Conservation (phyloP, 225 moss, liverwort and hornwort species). For the Sphagnum contortum region DNA sequence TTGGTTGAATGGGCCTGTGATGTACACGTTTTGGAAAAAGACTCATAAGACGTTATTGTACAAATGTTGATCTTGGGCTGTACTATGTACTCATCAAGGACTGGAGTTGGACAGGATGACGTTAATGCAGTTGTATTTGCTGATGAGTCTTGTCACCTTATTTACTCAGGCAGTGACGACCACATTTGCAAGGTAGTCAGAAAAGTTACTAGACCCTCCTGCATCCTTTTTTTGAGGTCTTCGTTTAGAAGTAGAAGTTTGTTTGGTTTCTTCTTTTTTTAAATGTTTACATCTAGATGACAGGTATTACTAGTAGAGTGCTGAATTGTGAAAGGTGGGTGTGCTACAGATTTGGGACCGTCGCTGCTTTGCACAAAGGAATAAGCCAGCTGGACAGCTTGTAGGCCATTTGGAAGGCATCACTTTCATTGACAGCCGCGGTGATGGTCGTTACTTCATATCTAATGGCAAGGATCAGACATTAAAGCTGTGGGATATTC, state of each 20-base stretch:
- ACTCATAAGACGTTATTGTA: no score
- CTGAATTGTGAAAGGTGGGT: neutral
- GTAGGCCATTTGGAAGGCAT: constrained; percentile 94
- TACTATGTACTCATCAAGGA: no score
- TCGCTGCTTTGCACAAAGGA: constrained; percentile 40
- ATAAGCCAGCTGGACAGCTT: constrained; percentile 47
- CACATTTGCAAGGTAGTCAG: constrained; percentile 59
- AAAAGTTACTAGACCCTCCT: neutral
- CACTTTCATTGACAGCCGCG: constrained; percentile 73
- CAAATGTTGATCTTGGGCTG: no score
- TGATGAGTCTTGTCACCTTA: constrained; percentile 65
- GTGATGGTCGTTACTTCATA: constrained; percentile 84
- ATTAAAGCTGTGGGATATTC: constrained; percentile 90
- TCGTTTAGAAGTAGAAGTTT: no score
- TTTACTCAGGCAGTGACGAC: constrained; percentile 95
- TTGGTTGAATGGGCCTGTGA: neutral
- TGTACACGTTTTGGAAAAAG: no score
- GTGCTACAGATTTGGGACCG: constrained; percentile 75
- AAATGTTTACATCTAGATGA: no score
- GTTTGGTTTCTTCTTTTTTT: no score
- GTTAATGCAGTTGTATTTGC: constrained; percentile 92
- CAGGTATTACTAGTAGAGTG: no score
- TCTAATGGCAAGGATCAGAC: constrained; percentile 96
- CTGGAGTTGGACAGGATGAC: constrained; percentile 49
- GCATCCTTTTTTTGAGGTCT: neutral